Evolutionary conservation across 106 monocot species (phyloP).

Genomic region (Acorus gramineus): DNA sequence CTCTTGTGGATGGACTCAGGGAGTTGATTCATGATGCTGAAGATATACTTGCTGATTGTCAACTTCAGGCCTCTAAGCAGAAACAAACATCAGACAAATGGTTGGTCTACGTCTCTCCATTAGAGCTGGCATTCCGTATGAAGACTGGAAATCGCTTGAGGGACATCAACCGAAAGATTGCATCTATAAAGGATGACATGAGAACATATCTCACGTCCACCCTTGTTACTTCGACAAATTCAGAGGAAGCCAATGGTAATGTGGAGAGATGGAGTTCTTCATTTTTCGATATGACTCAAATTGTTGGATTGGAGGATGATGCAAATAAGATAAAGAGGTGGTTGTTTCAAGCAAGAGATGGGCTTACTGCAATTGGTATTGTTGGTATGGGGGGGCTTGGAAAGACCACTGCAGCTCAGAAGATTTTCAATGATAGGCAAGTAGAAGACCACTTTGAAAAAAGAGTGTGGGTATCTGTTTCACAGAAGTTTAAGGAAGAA

Average conservation of each 20-base stretch:
- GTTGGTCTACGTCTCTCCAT: too few relatives aligned
- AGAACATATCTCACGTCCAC: neutral
- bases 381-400: conserved; percentile 5
- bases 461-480: conserved; percentile 8
- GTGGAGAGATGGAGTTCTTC: neutral
- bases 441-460: neutral
- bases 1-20: neutral
- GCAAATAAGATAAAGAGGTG: neutral
- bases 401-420: conserved; percentile 5
- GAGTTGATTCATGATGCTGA: conserved; percentile 4
- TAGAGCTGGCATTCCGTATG: too few relatives aligned
- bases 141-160: neutral
- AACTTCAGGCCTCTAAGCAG: neutral
- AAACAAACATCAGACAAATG: neutral
- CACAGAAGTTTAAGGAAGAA: neutral
- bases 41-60: conserved; percentile 2
- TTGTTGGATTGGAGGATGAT: neutral
- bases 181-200: neutral
- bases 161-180: neutral
- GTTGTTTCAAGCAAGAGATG: neutral
- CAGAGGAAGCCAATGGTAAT: neutral
- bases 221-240: neutral
- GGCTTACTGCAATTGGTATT: neutral
- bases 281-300: neutral
- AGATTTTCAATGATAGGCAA: neutral